phyloP scores from a whole-genome alignment of 2,329 filamentous ascomycete genomes.

The Hypoxylon sp. region DNA sequence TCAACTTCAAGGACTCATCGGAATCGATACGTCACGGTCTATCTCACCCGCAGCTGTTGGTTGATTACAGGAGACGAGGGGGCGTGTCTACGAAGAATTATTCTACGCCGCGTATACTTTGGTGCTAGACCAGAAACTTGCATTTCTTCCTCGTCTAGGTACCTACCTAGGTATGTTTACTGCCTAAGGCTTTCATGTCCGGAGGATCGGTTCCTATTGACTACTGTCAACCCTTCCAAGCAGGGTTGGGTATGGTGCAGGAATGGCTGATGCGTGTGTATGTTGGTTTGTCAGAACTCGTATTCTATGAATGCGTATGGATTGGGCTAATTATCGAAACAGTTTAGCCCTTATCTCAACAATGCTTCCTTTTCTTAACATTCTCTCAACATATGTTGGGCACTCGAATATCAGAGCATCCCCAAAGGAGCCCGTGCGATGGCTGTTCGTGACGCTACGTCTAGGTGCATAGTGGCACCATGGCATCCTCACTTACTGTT shows the following conservation, averaged over 20 bases:
- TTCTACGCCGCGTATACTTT: not conserved
- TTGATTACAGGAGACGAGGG: not conserved
- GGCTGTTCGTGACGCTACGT: not conserved
- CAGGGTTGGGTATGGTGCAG: not conserved
- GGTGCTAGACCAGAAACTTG: not conserved
- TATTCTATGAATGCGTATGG: not conserved
- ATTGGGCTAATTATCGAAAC: not conserved
- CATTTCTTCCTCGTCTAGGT: not conserved
- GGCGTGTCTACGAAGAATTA: not conserved
- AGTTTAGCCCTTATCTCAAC: not conserved
- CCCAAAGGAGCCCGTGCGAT: not conserved
- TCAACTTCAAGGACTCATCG: not conserved
- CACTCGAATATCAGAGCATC: not conserved
- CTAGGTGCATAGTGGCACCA: constrained; percentile 1
- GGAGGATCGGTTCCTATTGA: not conserved
- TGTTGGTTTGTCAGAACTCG: not conserved
- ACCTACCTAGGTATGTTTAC: no score
- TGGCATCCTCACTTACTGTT: not conserved
- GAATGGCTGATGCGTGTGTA: not conserved
- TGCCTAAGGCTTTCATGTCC: no score
- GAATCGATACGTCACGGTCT: not conserved
- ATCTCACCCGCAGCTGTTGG: not conserved
- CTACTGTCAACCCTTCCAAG: not conserved
- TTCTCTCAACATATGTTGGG: not conserved
- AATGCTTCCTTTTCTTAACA: not conserved